These are phyloP conservation scores for Arabis hirsuta DNA, from an alignment of 345 rosid species.

Conservation along the genomic window DNA sequence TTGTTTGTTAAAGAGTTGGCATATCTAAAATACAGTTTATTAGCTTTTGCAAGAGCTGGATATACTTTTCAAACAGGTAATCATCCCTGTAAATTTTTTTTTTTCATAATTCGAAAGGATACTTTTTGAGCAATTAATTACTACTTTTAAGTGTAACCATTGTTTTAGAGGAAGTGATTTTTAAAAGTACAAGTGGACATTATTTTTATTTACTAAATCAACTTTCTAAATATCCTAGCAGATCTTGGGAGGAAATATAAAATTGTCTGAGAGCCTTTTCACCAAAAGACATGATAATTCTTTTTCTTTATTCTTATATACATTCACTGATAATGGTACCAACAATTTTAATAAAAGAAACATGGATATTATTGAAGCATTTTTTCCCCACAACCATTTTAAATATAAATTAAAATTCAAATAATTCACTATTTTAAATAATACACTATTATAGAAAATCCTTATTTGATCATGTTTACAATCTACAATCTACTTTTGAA, in stretches of 20 bases:
- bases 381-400: background rate
- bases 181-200: constrained; percentile 1
- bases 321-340: background rate
- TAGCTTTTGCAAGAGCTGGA: constrained; percentile 32
- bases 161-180: constrained; percentile 3
- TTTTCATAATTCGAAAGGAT: too few relatives aligned
- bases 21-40: background rate
- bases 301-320: background rate
- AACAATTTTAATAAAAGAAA: background rate
- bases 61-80: constrained; percentile 20
- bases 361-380: background rate
- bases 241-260: background rate
- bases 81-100: background rate
- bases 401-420: too few relatives aligned
- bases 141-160: constrained; percentile 4
- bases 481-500: too few relatives aligned
- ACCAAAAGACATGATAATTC: constrained; percentile 17
- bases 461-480: too few relatives aligned
- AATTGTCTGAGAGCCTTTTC: constrained; percentile 12
- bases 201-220: constrained; percentile 7
- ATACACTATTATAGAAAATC: too few relatives aligned
- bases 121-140: constrained; percentile 24
- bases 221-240: background rate
- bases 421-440: too few relatives aligned
- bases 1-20: too few relatives aligned